Base-by-base conservation (phyloP, 768 basidiomycete species). In the Chiua virens region DNA sequence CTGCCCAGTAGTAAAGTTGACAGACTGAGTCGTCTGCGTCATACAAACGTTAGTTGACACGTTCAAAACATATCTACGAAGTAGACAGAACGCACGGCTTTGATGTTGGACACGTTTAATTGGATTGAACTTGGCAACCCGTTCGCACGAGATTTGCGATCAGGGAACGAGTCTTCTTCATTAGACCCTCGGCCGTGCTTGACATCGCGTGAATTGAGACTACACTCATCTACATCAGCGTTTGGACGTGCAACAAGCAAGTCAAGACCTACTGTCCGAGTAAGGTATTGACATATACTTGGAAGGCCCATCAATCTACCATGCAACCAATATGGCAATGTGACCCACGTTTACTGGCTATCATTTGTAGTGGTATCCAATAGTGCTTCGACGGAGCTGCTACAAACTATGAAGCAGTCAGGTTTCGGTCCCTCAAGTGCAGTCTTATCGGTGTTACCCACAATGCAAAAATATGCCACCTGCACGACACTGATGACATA, bases 291-390 rank as follows among this genome's bases (percentile, higher is more conserved):
- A 66, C 55, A 18, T 64, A 62, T 22, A 70, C 67, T 30, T 68
- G 37, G n/a, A 18, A 44, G 2, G 5, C 14, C n/a, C 1, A 21
- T 60, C 23, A 57, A 47, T 21, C n/a, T n/a, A 11, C 5, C 8
- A 17, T n/a, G 18, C 21, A 28, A 44, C 3, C 15, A 8, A 7
- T 3, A 5, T 1, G 17, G 6, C 10, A 3, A 17, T 4, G 6
- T 17, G 9, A 49, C 68, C 18, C 36, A 64, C 67, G 0, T 39
- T 66, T 70, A 51, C 57, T 37, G 9, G 55, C 22, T 4, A 59
- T 18, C 68, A 68, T 70, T 46, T 68, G 64, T 3, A 68, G 14
- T 11, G 58, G 55, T 39, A 68, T 32, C 67, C 68, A 70, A 44
- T 42, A 49, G 13, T 32, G 60, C 30, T 35, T 55, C 10, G 59